Base-by-base conservation (phyloP, 2,329 filamentous ascomycete genomes). In the Diaporthe sp. region DNA sequence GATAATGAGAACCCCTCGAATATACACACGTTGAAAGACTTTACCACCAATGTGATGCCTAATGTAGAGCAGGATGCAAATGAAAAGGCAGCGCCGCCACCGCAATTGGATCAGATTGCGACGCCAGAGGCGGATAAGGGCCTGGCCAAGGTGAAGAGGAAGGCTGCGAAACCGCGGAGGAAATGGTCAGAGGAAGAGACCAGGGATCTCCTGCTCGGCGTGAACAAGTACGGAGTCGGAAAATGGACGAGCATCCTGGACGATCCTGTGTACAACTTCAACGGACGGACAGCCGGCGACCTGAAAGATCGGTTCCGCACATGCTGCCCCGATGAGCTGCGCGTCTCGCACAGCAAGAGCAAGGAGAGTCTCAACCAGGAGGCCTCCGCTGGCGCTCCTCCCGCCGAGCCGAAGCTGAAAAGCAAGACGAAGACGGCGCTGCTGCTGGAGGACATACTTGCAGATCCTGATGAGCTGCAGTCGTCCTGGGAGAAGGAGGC, bases 101-200 rank as follows among this genome's bases (percentile, higher is more conserved):
- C 72, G 37, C 61, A 44, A 42, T 56, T 55, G 35, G 72, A 74
- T 4, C 47, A 59, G 30, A 27, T 51, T 25, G 59, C 59, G 8
- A 70, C 81, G 4, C 78, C 82, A 15, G 82, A 82, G 53, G 75
- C 79, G n/a, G 82, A 83, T 25, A 82, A 80, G 70, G 71, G 75
- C 35, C 74, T 72, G 77, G 81, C 78, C 47, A 90, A 88, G 78
- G 81, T 83, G 13, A 89, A 89, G 78, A 86, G 89, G 78, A 86
- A 88, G 55, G 87, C 88, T 15, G 86, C 87, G 9, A 92, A 91
- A 78, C 87, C 89, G 2, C 85, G 91, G 74, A 86, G 88, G 70
- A 92, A 91, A 77, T 93, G 91, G 91, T 89, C 90, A 0, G 90
- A 92, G 75, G 88, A 91, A 73, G 91, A 93, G 80, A 93, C 91